Conservation (phyloP, 192 early-diverging fungal genomes). For the Diversispora eburnea region DNA sequence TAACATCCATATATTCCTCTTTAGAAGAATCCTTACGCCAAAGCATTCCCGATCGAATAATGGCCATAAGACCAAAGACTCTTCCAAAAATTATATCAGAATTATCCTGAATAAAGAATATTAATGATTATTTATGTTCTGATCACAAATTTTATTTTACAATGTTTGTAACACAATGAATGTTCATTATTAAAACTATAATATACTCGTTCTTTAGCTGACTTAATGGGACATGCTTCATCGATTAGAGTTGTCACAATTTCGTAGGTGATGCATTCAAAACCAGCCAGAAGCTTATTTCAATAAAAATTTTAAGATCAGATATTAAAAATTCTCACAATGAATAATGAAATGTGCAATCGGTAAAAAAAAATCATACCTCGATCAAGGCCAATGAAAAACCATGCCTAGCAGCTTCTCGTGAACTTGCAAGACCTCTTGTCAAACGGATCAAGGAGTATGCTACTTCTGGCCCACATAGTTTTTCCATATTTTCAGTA, state of each 20-base stretch:
- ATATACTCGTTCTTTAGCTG: slow-evolving; percentile 15
- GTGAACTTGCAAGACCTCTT: slow-evolving; percentile 79
- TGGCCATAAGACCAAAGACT: slow-evolving; percentile 83
- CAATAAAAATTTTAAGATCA: neutral
- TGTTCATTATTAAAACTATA: too few relatives aligned
- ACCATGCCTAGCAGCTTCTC: slow-evolving; percentile 90
- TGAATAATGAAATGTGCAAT: neutral
- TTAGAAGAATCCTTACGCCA: slow-evolving; percentile 55
- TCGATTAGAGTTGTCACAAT: slow-evolving; percentile 5
- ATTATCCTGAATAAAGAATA: slow-evolving; percentile 63
- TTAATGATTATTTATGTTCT: too few relatives aligned
- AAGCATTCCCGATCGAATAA: slow-evolving; percentile 77
- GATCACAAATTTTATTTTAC: too few relatives aligned
- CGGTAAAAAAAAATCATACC: slow-evolving; percentile 30
- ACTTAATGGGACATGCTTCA: slow-evolving; percentile 25
- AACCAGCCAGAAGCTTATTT: slow-evolving; percentile 38
- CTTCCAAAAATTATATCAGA: slow-evolving; percentile 87
- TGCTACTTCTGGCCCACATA: slow-evolving; percentile 73
- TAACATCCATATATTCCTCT: slow-evolving; percentile 70
- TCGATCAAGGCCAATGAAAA: slow-evolving; percentile 93
- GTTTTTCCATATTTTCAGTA: slow-evolving; percentile 54
- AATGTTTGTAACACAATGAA: too few relatives aligned
- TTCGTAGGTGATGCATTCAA: slow-evolving; percentile 31
- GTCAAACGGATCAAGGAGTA: slow-evolving; percentile 87
- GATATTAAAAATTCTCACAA: too few relatives aligned